These are phyloP conservation scores for Cokeromyces recurvatus DNA, from an alignment of 371 early-diverging fungal species.

Conservation along the genomic window DNA sequence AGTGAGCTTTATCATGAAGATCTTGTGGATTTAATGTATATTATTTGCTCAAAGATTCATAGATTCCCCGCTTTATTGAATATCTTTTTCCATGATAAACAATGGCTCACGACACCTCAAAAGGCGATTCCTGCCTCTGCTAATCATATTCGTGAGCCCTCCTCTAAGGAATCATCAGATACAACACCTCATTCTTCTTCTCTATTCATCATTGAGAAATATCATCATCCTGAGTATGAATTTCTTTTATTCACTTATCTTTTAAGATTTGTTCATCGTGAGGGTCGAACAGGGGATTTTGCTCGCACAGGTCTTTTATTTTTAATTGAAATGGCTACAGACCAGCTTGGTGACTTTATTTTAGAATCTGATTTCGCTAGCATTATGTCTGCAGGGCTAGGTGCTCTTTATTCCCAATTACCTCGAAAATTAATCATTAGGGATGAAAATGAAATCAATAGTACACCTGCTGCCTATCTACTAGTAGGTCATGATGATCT, in stretches of 20 bases:
- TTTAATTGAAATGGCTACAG: slow-evolving; percentile 78
- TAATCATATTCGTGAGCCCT: too few species aligned
- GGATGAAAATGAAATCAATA: slow-evolving; percentile 27
- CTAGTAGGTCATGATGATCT: slow-evolving; percentile 36
- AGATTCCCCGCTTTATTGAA: slow-evolving; percentile 83
- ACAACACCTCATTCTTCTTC: too few species aligned
- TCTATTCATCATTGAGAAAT: too few species aligned
- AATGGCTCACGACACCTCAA: slow-evolving; percentile 69
- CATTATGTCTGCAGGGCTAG: slow-evolving; percentile 83
- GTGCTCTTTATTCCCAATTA: slow-evolving; percentile 89
- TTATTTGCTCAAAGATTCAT: slow-evolving; percentile 87
- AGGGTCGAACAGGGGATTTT: slow-evolving; percentile 85
- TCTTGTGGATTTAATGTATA: slow-evolving; percentile 84
- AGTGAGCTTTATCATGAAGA: slow-evolving; percentile 76
- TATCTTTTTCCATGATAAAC: slow-evolving; percentile 86
- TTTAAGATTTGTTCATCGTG: slow-evolving; percentile 80
- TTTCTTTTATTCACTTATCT: slow-evolving; percentile 88
- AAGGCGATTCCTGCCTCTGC: slow-evolving; percentile 16
- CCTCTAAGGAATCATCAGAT: too few species aligned
- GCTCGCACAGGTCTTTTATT: slow-evolving; percentile 86
- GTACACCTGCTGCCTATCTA: slow-evolving; percentile 39
- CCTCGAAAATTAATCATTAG: slow-evolving; percentile 73
- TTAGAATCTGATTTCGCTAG: slow-evolving; percentile 77
- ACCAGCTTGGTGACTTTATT: slow-evolving; percentile 76
- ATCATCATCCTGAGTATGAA: slow-evolving; percentile 57